Evolutionary conservation across 371 early-diverging fungal species (phyloP), one percentile per base, ranked within the genome.

Genomic region (Mucor irregularis): DNA sequence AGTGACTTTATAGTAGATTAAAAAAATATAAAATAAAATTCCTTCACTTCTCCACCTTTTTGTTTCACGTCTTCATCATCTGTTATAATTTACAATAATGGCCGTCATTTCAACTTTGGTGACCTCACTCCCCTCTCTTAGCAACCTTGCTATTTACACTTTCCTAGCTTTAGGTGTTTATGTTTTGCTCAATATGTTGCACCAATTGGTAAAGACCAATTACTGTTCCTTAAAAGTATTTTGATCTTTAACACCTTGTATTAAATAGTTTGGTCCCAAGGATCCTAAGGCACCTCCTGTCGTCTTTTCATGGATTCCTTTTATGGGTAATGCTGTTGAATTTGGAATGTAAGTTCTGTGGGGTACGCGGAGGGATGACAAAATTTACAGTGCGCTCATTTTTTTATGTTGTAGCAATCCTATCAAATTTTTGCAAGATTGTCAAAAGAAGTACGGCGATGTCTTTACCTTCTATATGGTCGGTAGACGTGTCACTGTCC

Each of bases 381-480:
- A n/a, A n/a, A n/a, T n/a, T n/a, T n/a, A n/a, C 4, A 38, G 8
- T 8, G 19, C 5, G 19, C 4, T 17, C n/a, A 38, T 8, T 17
- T 38, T 14, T 10, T 6, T 13, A 35, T 13, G 6, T 37, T 44
- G 1, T 56, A 79, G 76, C 28, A 83, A 93, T 64, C 97, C 98
- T 25, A 82, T 98, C 67, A 68, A 81, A 52, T 97, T 96, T 64
- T 81, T 95, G 53, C 81, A 80, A 56, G 78, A 90, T 5, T 76
- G 74, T 42, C 80, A 76, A 59, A 63, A 74, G 46, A 74, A 89
- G 73, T 90, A 93, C 61, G 97, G 97, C 64, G 95, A 96, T 78
- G 76, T 88, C 45, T 98, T 91, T 73, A 95, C 97, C 10, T 95
- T 95, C 61, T 69, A 90, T 43, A 90, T 98, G 93, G 84, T 94